Evolutionary conservation across 352 stramenopile genomes (phyloP).

Genomic region (Pythium biforme): DNA sequence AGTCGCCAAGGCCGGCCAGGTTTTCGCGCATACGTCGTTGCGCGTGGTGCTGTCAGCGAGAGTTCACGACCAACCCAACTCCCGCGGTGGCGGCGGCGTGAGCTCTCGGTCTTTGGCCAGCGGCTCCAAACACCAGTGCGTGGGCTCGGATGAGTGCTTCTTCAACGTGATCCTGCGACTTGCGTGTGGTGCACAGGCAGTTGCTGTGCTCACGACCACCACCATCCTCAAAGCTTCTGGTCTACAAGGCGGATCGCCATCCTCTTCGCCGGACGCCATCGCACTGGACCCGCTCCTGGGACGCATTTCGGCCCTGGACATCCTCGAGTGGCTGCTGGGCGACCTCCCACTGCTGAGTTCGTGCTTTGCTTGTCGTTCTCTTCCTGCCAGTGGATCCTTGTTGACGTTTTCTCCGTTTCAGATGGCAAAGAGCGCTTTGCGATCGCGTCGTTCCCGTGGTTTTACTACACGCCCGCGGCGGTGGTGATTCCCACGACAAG

Average conservation of each 20-base stretch:
- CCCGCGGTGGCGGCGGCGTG: not conserved
- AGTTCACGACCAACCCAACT: slow-evolving; percentile 1
- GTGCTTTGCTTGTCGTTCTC: not conserved
- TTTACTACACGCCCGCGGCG: slow-evolving; percentile 40
- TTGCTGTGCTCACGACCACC: slow-evolving; percentile 41
- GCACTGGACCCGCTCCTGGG: slow-evolving; percentile 37
- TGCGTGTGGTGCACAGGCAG: slow-evolving; percentile 37
- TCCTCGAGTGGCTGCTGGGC: slow-evolving; percentile 56
- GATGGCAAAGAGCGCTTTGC: slow-evolving; percentile 28
- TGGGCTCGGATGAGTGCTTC: slow-evolving; percentile 47
- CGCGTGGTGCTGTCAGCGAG: slow-evolving; percentile 25
- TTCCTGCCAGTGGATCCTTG: not conserved
- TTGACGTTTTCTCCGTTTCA: slow-evolving; percentile 4
- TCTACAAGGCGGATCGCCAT: no score
- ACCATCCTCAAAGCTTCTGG: not conserved
- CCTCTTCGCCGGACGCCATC: not conserved
- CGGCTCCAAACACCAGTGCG: slow-evolving; percentile 22
- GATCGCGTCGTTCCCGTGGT: slow-evolving; percentile 44
- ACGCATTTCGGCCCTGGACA: slow-evolving; percentile 37
- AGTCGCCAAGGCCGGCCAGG: slow-evolving; percentile 36
- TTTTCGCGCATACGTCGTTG: slow-evolving; percentile 35
- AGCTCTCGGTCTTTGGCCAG: slow-evolving; percentile 1
- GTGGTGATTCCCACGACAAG: not conserved
- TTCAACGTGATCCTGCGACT: slow-evolving; percentile 60
- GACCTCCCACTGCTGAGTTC: slow-evolving; percentile 59